Base-by-base conservation (phyloP, 441 rosid species). In the Syzygium malaccense region DNA sequence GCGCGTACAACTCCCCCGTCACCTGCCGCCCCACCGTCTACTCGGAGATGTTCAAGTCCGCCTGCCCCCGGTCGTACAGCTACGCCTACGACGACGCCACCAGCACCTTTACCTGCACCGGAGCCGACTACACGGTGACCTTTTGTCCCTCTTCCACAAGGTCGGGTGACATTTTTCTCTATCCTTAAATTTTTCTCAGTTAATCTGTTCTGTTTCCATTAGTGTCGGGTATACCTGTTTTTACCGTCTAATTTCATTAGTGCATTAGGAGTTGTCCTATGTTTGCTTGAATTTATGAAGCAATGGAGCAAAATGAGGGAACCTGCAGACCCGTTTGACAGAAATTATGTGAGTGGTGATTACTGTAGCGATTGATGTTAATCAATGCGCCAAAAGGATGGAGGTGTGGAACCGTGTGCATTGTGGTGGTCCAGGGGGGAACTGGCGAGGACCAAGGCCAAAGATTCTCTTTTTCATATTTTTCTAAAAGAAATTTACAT, bases 121-220 rank as follows among this genome's bases (percentile, higher is more conserved):
- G 94, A 1, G 97, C 95, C 0, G 97, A 95, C 58, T 94, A 95
- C 83, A 93, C 97, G 87, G 91, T 94, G 37, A 95, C 97, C 86
- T 95, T 95, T 91, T 95, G 97, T 33, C 97, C 97, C 58, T 95
- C 97, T 55, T 91, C 96, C 20, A 95, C 96, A 0, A 97, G 99
- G 99, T 96, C 86, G 90, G 49, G 5, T 3, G 54, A 64, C 53
- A 23, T 7, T 3, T 3, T 71, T 17, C 55, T 9, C 80, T 8
- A 12, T 15, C 19, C 19, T 60, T 33, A 1, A 45, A 45, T 49
- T 45, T 10, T 37, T 14, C 75, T 86, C 45, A 9, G 1, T 12
- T 66, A 18, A 33, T 4, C 18, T 15, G 58, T 83, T 54, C 19
- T 55, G 71, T 83, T 5, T 10, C 53, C 6, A 14, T 23, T 37